Evolutionary conservation across 2,329 filamentous ascomycete genomes (phyloP), one percentile per base, ranked within the genome.

Genomic region (Cordyceps tenuipes): DNA sequence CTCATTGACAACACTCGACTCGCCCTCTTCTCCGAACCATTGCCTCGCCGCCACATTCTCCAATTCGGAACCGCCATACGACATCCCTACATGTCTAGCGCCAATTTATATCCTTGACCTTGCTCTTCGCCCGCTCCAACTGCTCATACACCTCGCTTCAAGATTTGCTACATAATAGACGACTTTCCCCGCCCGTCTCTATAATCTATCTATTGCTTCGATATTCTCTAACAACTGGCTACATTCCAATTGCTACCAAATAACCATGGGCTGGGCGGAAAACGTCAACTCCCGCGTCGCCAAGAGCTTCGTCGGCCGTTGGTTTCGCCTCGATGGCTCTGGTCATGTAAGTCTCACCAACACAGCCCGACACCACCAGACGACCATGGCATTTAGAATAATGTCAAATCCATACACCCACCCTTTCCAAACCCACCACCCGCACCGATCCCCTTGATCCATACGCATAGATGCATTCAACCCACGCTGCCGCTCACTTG

Each of bases 241-340:
- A 17, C 12, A 7, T 17, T 19, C 12, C 41, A 5, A 21, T 49
- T 36, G 49, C 41, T 59, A 47, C 43, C 21, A 23, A n/a, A 21
- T 29, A 41, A 54, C 21, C 48, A 82, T 81, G 79, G 73, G 70
- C 66, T 82, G 78, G 78, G 68, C 77, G 57, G 72, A 83, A 15
- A 76, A 68, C 4, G 67, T 76, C 70, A 85, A 87, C 70, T 67
- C 68, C 63, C 79, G 75, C 62, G 80, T 91, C 65, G 89, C 88
- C 62, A 76, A 75, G 63, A 86, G 85, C 69, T 72, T 79, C 39
- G 79, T 91, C 62, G 89, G 89, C 63, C 78, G 79, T 65, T 89
- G 86, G 77, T 96, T 96, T 75, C 83, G 85, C 65, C 83, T 96
- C 46, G 90, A 95, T 63, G 89, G 89, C 65, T 91, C 83, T 44